These are phyloP conservation scores for Antarctomyces pellizariae DNA, from an alignment of 495 filamentous ascomycete species.

Conservation along the genomic window DNA sequence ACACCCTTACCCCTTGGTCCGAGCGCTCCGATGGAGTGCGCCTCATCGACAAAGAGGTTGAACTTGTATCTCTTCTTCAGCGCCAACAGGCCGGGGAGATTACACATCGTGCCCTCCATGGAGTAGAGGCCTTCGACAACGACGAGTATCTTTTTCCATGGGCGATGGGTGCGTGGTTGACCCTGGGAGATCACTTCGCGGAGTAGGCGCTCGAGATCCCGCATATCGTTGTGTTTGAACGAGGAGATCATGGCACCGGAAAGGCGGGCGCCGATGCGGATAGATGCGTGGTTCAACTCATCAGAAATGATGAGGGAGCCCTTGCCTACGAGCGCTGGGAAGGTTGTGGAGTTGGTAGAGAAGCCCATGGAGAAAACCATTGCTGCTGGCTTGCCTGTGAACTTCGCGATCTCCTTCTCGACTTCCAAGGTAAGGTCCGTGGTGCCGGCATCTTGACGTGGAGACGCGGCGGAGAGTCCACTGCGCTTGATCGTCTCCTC, in stretches of 20 bases:
- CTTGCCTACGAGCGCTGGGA: conserved; percentile 76
- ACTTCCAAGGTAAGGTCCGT: conserved; percentile 73
- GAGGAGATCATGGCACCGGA: conserved; percentile 85
- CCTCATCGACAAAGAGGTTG: conserved; percentile 84
- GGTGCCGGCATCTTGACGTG: conserved; percentile 65
- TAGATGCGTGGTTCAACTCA: conserved; percentile 93
- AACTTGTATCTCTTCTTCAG: conserved; percentile 95
- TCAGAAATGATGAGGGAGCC: conserved; percentile 87
- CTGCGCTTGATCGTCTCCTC: conserved; percentile 70
- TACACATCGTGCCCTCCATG: conserved; percentile 98
- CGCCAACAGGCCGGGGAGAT: conserved; percentile 63
- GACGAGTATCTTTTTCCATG: conserved; percentile 96
- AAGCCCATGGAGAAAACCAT: conserved; percentile 99
- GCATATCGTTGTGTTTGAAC: conserved; percentile 96
- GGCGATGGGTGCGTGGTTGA: conserved; percentile 85
- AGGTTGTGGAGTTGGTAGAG: conserved; percentile 75
- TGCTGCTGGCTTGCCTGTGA: conserved; percentile 77
- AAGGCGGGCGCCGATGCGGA: conserved; percentile 79
- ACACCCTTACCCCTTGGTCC: conserved; percentile 76
- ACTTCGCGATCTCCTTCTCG: conserved; percentile 67
- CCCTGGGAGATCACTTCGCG: conserved; percentile 87
- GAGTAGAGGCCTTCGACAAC: conserved; percentile 95
- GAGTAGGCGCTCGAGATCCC: conserved; percentile 57
- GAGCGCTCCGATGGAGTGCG: conserved; percentile 85
- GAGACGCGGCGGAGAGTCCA: conserved; percentile 56